These are phyloP conservation scores for Exserohilum rostratum DNA, from an alignment of 2,329 filamentous ascomycete species.

Conservation along the genomic window DNA sequence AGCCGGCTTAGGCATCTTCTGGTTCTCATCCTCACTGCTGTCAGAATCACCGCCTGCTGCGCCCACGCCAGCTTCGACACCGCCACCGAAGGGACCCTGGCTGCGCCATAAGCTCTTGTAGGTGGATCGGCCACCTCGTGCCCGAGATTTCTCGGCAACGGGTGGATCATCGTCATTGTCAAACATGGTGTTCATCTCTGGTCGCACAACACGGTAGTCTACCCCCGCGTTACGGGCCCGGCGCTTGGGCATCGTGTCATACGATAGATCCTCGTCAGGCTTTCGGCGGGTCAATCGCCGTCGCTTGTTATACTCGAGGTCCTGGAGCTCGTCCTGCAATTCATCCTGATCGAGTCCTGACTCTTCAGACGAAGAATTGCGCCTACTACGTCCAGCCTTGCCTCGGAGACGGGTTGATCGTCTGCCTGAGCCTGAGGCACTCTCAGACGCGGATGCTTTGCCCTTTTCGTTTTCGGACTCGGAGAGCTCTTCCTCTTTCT, in stretches of 20 bases:
- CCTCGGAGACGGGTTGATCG: conserved; percentile 60
- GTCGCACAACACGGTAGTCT: conserved; percentile 84
- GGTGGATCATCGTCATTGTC: conserved; percentile 75
- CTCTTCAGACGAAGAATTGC: conserved; percentile 55
- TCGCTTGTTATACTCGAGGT: conserved; percentile 60
- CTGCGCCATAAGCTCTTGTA: conserved; percentile 87
- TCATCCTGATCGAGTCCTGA: conserved; percentile 51
- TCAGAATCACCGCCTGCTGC: conserved; percentile 87
- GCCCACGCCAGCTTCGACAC: conserved; percentile 76
- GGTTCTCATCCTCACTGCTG: conserved; percentile 92
- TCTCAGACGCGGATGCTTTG: conserved; percentile 47
- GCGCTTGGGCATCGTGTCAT: conserved; percentile 63
- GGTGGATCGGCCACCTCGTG: conserved; percentile 59
- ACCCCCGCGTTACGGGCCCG: conserved; percentile 69
- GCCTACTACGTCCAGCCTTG: conserved; percentile 53
- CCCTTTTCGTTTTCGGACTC: conserved; percentile 57
- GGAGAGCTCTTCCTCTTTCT: conserved; percentile 61
- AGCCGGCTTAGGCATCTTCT: conserved; percentile 61
- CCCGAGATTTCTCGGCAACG: conserved; percentile 70
- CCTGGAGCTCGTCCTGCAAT: conserved; percentile 56
- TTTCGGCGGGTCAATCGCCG: conserved; percentile 40
- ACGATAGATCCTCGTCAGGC: conserved; percentile 54
- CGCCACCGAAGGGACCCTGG: conserved; percentile 90
- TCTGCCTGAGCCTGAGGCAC: conserved; percentile 51
- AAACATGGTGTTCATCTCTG: conserved; percentile 71